Conservation (phyloP, 2,329 filamentous ascomycete species). For the Colletotrichum australisinense region DNA sequence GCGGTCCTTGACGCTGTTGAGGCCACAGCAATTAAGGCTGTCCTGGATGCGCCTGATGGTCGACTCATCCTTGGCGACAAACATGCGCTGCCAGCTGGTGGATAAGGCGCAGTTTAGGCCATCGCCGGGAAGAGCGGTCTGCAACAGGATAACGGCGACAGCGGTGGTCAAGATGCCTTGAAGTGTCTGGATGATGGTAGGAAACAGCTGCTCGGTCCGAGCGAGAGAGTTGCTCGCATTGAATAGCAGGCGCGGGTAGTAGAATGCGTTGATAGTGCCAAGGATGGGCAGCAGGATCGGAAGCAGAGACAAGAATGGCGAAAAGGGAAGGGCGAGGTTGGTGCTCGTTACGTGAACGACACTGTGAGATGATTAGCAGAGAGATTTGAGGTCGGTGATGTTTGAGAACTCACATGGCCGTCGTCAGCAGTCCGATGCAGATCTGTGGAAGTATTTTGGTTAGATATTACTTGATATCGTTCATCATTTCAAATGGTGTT, state of each 20-base stretch:
- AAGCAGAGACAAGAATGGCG: slow-evolving; percentile 48
- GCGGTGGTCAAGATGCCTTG: slow-evolving; percentile 56
- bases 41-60: slow-evolving; percentile 73
- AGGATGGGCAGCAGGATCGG: slow-evolving; percentile 54
- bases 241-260: slow-evolving; percentile 47
- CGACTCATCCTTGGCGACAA: slow-evolving; percentile 57
- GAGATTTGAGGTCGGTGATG: background rate
- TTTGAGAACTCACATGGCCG: slow-evolving; percentile 43
- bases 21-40: slow-evolving; percentile 73
- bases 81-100: slow-evolving; percentile 67
- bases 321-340: slow-evolving; percentile 54
- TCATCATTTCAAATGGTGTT: background rate
- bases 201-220: slow-evolving; percentile 30
- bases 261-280: slow-evolving; percentile 49
- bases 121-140: slow-evolving; percentile 47
- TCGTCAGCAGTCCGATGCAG: slow-evolving; percentile 44
- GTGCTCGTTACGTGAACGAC: slow-evolving; percentile 51
- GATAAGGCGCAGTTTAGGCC: slow-evolving; percentile 65
- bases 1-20: slow-evolving; percentile 67
- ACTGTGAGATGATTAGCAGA: slow-evolving; percentile 39
- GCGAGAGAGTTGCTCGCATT: slow-evolving; percentile 33
- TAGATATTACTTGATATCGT: background rate
- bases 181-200: slow-evolving; percentile 50
- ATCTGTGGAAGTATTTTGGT: slow-evolving; percentile 36
- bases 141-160: slow-evolving; percentile 56